Evolutionary conservation across 441 rosid species (phyloP), one percentile per base, ranked within the genome.

Genomic region (Omphalea diandra): DNA sequence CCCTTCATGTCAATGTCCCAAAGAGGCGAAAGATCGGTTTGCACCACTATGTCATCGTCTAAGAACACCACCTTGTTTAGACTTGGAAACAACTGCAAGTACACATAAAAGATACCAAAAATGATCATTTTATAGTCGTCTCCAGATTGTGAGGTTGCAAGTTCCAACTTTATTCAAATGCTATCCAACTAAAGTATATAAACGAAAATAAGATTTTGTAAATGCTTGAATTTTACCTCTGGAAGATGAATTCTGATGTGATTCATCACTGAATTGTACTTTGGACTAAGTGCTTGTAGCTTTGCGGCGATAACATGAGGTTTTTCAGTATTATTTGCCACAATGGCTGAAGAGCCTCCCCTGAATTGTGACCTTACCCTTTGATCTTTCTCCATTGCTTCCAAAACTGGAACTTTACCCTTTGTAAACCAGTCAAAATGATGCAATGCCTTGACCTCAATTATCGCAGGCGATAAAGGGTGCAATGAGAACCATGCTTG

Each of bases 401-500:
- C 97, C 74, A 93, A 60, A 75, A 93, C 98, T 0, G 97, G 97
- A 31, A 89, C 92, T 72, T 91, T 95, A 63, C 98, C 98, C 81
- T 91, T 95, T 0, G 95, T 79, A 74, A 95, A 78, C 99, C 98
- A 95, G 50, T 95, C 99, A 1, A 93, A 95, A 73, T 95, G 99
- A 75, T 95, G 98, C 90, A 93, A 73, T 9, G 95, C 98, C 88
- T 93, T 93, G 17, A 95, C 98, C 83, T 95, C 98, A 65, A 95
- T 76, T 24, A 95, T 76, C 7, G 99, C 90, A 29, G 95, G 97
- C 3, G 85, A 76, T 27, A 93, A 75, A 41, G 95, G 83, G 77
- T 95, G 97, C 81, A 95, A 33, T 0, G 98, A 90, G 81, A 95
- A 95, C 99, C 99, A 95, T 10, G 99, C 98, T 76, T 93, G 99